Evolutionary conservation across 2,329 filamentous ascomycete genomes (phyloP).

Genomic region (Elsinoe fawcettii): DNA sequence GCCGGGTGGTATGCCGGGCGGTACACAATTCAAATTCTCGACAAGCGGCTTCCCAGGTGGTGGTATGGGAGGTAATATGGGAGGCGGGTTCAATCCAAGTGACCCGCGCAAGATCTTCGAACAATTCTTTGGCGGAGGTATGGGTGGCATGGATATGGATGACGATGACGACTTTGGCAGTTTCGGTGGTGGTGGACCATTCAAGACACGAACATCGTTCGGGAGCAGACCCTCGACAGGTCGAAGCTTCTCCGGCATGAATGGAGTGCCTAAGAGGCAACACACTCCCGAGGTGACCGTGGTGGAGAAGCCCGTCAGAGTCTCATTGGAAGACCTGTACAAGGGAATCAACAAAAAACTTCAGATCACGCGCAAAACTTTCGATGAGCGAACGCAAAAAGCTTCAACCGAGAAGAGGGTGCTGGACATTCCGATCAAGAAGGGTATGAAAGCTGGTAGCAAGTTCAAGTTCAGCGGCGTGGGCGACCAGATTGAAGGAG

Average conservation of each 20-base stretch:
- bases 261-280: constrained; percentile 34
- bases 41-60: constrained; percentile 41
- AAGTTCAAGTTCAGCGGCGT: constrained; percentile 98
- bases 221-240: constrained; percentile 22
- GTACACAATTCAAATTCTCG: constrained; percentile 57
- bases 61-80: constrained; percentile 26
- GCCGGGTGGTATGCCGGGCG: constrained; percentile 41
- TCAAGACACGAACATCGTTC: background rate
- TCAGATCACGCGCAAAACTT: constrained; percentile 95
- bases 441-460: constrained; percentile 88
- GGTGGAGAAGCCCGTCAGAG: constrained; percentile 71
- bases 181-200: constrained; percentile 24
- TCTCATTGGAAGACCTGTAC: constrained; percentile 84
- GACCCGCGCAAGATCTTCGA: constrained; percentile 77
- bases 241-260: constrained; percentile 19
- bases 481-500: constrained; percentile 95
- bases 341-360: constrained; percentile 89
- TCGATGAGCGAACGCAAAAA: constrained; percentile 71
- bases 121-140: constrained; percentile 63
- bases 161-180: constrained; percentile 38
- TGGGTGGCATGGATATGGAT: constrained; percentile 32
- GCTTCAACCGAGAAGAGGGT: constrained; percentile 81
- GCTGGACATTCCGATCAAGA: constrained; percentile 89
- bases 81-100: constrained; percentile 70
- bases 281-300: constrained; percentile 79